These are phyloP conservation scores for Pythium aristosporum DNA, from an alignment of 352 stramenopile genomes.

Conservation along the genomic window DNA sequence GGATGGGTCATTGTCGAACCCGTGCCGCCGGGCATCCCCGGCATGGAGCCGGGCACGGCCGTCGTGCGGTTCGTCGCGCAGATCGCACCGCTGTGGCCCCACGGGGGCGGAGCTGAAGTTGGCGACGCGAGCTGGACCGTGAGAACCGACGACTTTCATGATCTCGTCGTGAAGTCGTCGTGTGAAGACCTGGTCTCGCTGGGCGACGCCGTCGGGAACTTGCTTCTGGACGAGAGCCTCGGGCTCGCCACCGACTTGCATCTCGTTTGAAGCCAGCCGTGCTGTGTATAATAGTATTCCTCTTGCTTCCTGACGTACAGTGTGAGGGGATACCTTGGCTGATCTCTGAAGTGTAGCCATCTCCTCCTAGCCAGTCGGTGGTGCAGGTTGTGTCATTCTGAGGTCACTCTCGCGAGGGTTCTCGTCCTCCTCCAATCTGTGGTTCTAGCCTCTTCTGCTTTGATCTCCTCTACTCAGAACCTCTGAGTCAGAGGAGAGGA, in stretches of 20 bases:
- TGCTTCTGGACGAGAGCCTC: conserved; percentile 11
- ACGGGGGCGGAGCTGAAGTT: not conserved
- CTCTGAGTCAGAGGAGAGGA: no score
- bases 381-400: conserved; percentile 1
- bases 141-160: conserved; percentile 3
- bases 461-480: conserved; percentile 3
- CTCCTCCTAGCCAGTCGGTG: not conserved
- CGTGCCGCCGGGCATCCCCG: conserved; percentile 1
- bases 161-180: conserved; percentile 4
- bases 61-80: conserved; percentile 5
- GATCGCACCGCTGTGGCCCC: conserved; percentile 8
- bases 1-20: conserved; percentile 7
- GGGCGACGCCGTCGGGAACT: conserved; percentile 4
- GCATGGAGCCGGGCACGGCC: conserved; percentile 5
- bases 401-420: conserved; percentile 1
- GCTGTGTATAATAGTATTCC: no score
- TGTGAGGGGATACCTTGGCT: no score
- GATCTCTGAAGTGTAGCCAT: conserved; percentile 17
- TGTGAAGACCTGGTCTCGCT: conserved; percentile 10
- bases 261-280: not conserved
- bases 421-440: not conserved
- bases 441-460: conserved; percentile 7
- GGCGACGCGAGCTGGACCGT: not conserved
- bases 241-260: not conserved
- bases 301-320: no score